phyloP scores from a whole-genome alignment of 306 rosid species.

The Echinosophora koreensis region DNA sequence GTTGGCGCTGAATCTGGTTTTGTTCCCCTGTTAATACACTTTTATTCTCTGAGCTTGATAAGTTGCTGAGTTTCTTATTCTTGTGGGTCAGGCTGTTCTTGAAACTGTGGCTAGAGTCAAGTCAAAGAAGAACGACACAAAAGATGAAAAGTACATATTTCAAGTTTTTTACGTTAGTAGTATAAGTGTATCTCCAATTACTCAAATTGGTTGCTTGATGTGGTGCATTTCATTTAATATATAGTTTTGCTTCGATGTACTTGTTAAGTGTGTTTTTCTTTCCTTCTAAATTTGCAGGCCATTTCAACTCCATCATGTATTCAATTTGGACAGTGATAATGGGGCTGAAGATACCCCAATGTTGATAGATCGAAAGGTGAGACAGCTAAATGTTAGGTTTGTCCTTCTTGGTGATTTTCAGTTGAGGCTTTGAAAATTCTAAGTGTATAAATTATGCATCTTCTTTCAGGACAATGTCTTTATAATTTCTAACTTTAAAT shows the following conservation, averaged over 20 bases:
- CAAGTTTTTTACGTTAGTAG: conserved; percentile 33
- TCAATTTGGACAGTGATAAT: conserved; percentile 82
- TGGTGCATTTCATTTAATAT: conserved; percentile 26
- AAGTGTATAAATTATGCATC: conserved; percentile 32
- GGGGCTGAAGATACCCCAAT: conserved; percentile 94
- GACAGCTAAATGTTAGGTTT: conserved; percentile 36
- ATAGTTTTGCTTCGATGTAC: conserved; percentile 28
- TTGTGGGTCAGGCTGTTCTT: conserved; percentile 85
- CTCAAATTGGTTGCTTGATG: conserved; percentile 23
- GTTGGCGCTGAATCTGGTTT: conserved; percentile 22
- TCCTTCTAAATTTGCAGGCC: conserved; percentile 63
- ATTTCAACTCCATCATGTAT: conserved; percentile 81
- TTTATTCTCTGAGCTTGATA: conserved; percentile 22
- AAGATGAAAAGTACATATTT: conserved; percentile 89
- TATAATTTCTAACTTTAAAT: conserved; percentile 87
- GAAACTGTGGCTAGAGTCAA: conserved; percentile 99
- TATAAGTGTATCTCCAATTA: conserved; percentile 31
- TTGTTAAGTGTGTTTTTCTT: conserved; percentile 35
- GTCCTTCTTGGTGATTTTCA: conserved; percentile 23
- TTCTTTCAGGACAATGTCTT: conserved; percentile 91
- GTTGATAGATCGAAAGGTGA: conserved; percentile 94
- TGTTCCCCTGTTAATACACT: conserved; percentile 3
- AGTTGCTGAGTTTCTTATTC: conserved; percentile 43
- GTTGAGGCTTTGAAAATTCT: conserved; percentile 27
- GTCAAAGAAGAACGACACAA: conserved; percentile 92